phyloP scores from a whole-genome alignment of 768 basidiomycete genomes.

The Pleurotus eryngii region DNA sequence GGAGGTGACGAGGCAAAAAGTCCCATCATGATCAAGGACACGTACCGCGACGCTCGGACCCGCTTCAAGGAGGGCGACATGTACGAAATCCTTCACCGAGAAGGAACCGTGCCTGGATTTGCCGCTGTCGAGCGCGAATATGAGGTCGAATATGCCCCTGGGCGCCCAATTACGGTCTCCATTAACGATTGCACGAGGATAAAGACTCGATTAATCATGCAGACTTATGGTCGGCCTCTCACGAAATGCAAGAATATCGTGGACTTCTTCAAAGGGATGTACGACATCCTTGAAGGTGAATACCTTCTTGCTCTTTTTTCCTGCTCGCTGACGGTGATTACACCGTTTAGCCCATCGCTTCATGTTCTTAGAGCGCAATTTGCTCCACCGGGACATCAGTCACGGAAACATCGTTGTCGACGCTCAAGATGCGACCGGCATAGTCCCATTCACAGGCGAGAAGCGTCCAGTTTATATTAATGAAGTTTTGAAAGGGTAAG shows the following conservation, averaged over 20 bases:
- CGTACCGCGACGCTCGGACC: background rate
- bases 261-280: constrained; percentile 1
- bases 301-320: background rate
- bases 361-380: background rate
- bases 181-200: background rate
- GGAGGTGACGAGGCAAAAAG: no score
- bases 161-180: background rate
- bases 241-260: background rate
- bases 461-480: constrained; percentile 1
- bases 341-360: background rate
- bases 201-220: background rate
- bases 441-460: background rate
- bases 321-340: no score
- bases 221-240: background rate
- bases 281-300: constrained; percentile 3
- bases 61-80: constrained; percentile 1
- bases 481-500: background rate
- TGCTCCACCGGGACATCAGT: constrained; percentile 2
- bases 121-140: no score
- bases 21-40: constrained; percentile 1
- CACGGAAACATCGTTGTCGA: background rate
- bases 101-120: background rate
- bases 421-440: background rate
- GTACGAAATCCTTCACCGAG: constrained; percentile 4
- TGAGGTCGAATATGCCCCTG: no score